phyloP scores from a whole-genome alignment of 2,329 filamentous ascomycete species.

The Madurella mycetomatis region DNA sequence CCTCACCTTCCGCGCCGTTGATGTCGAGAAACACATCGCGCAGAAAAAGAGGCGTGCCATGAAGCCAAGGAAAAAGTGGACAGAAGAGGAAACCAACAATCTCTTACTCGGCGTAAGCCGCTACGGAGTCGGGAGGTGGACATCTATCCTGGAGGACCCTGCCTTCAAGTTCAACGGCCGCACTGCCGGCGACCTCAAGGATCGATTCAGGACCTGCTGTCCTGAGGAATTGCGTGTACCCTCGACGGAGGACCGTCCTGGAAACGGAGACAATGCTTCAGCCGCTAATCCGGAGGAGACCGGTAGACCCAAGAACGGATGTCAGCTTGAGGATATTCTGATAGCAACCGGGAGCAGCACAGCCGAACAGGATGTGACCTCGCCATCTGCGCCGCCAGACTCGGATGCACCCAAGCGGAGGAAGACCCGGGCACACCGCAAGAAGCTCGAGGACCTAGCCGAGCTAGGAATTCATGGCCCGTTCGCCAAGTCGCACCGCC shows the following conservation, averaged over 20 bases:
- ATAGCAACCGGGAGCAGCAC: slow-evolving; percentile 41
- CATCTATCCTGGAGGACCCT: slow-evolving; percentile 57
- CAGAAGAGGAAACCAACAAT: slow-evolving; percentile 60
- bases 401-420: slow-evolving; percentile 27
- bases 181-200: slow-evolving; percentile 60
- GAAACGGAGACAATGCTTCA: slow-evolving; percentile 12
- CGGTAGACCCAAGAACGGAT: slow-evolving; percentile 43
- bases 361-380: slow-evolving; percentile 19
- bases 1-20: slow-evolving; percentile 16
- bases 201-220: slow-evolving; percentile 63
- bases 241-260: slow-evolving; percentile 29
- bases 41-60: slow-evolving; percentile 50
- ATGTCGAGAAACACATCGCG: slow-evolving; percentile 25
- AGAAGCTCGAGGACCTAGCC: slow-evolving; percentile 41
- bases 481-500: slow-evolving; percentile 58
- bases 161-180: slow-evolving; percentile 58
- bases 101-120: slow-evolving; percentile 57
- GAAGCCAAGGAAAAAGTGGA: slow-evolving; percentile 60
- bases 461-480: slow-evolving; percentile 57
- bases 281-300: slow-evolving; percentile 26
- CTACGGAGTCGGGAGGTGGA: slow-evolving; percentile 63
- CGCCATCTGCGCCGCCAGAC: slow-evolving; percentile 11
- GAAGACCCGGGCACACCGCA: slow-evolving; percentile 40
- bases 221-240: slow-evolving; percentile 54
- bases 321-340: slow-evolving; percentile 54